Evolutionary conservation across 2,329 filamentous ascomycete genomes (phyloP).

Genomic region (Alternaria postmessia): DNA sequence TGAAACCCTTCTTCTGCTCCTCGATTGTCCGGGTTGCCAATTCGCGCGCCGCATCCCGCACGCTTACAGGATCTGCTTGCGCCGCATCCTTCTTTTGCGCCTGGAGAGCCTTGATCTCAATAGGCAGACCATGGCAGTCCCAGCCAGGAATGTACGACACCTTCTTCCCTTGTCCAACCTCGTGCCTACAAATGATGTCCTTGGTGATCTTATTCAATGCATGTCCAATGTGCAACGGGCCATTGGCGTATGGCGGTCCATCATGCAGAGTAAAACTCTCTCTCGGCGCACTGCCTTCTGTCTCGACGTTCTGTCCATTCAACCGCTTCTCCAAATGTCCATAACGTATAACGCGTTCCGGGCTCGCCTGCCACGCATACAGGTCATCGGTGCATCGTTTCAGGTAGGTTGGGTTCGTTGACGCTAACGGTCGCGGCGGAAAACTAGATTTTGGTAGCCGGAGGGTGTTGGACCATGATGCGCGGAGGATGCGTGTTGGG

Average conservation of each 20-base stretch:
- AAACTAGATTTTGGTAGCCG: slow-evolving; percentile 59
- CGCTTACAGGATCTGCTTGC: slow-evolving; percentile 59
- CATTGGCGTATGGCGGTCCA: slow-evolving; percentile 97
- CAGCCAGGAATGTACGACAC: slow-evolving; percentile 90
- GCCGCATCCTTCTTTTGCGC: slow-evolving; percentile 53
- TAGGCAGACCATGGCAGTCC: slow-evolving; percentile 97
- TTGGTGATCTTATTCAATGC: slow-evolving; percentile 97
- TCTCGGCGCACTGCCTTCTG: slow-evolving; percentile 28
- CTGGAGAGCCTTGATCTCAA: slow-evolving; percentile 92
- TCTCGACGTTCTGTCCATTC: neutral
- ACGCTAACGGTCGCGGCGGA: slow-evolving; percentile 54
- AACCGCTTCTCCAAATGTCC: slow-evolving; percentile 17
- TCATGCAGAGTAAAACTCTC: slow-evolving; percentile 85
- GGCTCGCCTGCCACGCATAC: slow-evolving; percentile 81
- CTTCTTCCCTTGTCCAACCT: slow-evolving; percentile 78
- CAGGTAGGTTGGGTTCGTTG: slow-evolving; percentile 62
- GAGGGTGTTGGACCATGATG: slow-evolving; percentile 56
- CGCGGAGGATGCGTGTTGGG: slow-evolving; percentile 48
- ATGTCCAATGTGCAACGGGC: slow-evolving; percentile 88
- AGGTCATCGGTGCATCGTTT: slow-evolving; percentile 83
- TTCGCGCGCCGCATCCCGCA: slow-evolving; percentile 70
- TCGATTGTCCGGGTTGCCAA: slow-evolving; percentile 74
- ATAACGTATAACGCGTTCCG: slow-evolving; percentile 54
- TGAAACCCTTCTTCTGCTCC: slow-evolving; percentile 77
- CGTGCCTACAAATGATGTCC: slow-evolving; percentile 85